Base-by-base conservation (phyloP, 768 basidiomycete species). In the Macrolepiota albuminosa region DNA sequence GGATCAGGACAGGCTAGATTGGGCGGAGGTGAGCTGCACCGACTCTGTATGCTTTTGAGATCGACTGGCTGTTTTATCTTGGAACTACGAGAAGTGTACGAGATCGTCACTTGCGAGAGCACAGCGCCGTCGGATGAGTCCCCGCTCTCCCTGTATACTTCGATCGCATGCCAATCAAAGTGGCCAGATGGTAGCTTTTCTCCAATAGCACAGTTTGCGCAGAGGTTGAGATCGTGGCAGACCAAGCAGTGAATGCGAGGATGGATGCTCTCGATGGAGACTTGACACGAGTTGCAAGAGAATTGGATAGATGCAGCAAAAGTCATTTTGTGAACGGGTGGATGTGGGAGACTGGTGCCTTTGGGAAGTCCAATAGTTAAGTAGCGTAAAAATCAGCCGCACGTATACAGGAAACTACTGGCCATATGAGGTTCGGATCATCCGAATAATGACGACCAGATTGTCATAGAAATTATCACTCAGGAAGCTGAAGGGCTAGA, bases 131-230 rank as follows among this genome's bases (percentile, higher is more conserved):
- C 11, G 36, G 55, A 33, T 39, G 36, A 34, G 7, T 49, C 24
- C 39, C 61, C 61, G n/a, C 64, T 62, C 48, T 62, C 52, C 21
- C 58, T 62, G 43, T 60, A 62, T n/a, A 62, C 40, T 33, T 60
- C 56, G 8, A 40, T 62, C n/a, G 48, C 24, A 31, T 65, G 64
- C 39, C 39, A 40, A 36, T 29, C 47, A 1, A 61, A 31, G 36
- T 64, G 63, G 6, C 39, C 58, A 9, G 42, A 45, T 26, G 61
- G 59, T 39, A 64, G 48, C 14, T 58, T 45, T 31, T 62, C 63
- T 21, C 57, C 56, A 33, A 64, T 52, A 2, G 56, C 61, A 45
- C 61, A 62, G 21, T 58, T 60, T 6, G 64, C 54, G 31, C 64
- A 64, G 29, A 64, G 58, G 29, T 62, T 43, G 36, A 57, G 60